These are phyloP conservation scores for Gymnopilus junonius DNA, from an alignment of 768 basidiomycete species.

Conservation along the genomic window DNA sequence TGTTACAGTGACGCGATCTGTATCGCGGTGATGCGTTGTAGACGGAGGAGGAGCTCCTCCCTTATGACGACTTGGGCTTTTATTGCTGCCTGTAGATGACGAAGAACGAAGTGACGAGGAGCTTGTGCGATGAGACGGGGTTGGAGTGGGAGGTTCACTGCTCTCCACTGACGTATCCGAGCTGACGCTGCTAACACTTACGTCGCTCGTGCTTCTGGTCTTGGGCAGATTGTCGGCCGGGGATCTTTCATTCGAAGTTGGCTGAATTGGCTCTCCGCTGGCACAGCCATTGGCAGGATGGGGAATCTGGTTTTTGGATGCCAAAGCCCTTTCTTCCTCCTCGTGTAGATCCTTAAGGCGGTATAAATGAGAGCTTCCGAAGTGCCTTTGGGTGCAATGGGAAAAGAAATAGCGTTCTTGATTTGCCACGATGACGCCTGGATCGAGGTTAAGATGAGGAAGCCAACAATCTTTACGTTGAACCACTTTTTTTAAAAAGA, in stretches of 20 bases:
- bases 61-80: background rate
- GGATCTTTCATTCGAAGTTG: background rate
- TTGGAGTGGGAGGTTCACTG: background rate
- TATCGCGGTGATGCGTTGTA: slow-evolving; percentile 15
- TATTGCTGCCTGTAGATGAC: background rate
- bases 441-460: slow-evolving; percentile 56
- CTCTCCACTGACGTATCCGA: background rate
- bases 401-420: slow-evolving; percentile 61
- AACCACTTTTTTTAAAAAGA: background rate
- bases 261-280: slow-evolving; percentile 8
- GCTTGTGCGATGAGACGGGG: background rate
- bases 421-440: slow-evolving; percentile 51
- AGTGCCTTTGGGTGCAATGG: slow-evolving; percentile 54
- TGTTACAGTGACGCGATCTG: slow-evolving; percentile 40
- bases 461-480: slow-evolving; percentile 41
- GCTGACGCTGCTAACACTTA: background rate
- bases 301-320: slow-evolving; percentile 13
- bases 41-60: background rate
- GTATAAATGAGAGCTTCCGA: slow-evolving; percentile 56
- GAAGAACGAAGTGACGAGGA: background rate
- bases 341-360: slow-evolving; percentile 47
- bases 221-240: background rate
- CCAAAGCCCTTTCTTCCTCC: slow-evolving; percentile 28
- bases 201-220: slow-evolving; percentile 6
- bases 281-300: slow-evolving; percentile 19